These are phyloP conservation scores for Penicillium antarcticum DNA, from an alignment of 495 filamentous ascomycete genomes.

Conservation along the genomic window DNA sequence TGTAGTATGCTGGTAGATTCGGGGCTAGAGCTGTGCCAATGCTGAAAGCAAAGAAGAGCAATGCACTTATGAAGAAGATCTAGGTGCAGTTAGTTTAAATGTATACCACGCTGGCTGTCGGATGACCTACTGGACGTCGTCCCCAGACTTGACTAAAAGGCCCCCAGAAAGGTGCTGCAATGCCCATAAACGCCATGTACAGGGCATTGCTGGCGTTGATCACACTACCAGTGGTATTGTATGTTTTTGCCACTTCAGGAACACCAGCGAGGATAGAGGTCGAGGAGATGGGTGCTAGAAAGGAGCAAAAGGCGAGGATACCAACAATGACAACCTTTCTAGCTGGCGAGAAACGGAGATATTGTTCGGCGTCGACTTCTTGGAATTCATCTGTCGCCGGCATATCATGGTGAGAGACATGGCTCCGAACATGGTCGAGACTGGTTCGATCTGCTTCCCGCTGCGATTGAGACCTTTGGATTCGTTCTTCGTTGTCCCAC, in stretches of 20 bases:
- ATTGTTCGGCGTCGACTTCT: constrained; percentile 44
- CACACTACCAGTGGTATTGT: constrained; percentile 57
- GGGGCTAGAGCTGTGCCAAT: constrained; percentile 66
- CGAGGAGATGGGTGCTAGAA: constrained; percentile 65
- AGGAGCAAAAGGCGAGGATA: constrained; percentile 64
- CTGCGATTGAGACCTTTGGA: constrained; percentile 12
- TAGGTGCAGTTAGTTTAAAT: constrained; percentile 21
- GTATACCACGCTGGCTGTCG: neutral
- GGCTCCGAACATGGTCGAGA: constrained; percentile 22
- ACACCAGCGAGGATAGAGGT: constrained; percentile 68
- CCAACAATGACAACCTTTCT: constrained; percentile 59
- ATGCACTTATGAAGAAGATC: constrained; percentile 53
- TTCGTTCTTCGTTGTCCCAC: constrained; percentile 8
- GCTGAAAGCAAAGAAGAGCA: constrained; percentile 60
- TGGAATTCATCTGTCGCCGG: constrained; percentile 22
- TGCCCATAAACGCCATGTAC: constrained; percentile 68
- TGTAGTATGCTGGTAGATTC: constrained; percentile 62
- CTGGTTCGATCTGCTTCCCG: constrained; percentile 3
- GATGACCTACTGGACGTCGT: constrained; percentile 49
- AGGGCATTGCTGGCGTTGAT: constrained; percentile 68
- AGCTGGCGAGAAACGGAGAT: constrained; percentile 49
- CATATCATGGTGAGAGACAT: constrained; percentile 36
- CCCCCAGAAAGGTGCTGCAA: constrained; percentile 65
- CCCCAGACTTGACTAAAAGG: constrained; percentile 67
- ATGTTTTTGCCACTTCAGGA: constrained; percentile 64